Conservation (phyloP, 148 eudicot genomes). For the Mesembryanthemum crystallinum region DNA sequence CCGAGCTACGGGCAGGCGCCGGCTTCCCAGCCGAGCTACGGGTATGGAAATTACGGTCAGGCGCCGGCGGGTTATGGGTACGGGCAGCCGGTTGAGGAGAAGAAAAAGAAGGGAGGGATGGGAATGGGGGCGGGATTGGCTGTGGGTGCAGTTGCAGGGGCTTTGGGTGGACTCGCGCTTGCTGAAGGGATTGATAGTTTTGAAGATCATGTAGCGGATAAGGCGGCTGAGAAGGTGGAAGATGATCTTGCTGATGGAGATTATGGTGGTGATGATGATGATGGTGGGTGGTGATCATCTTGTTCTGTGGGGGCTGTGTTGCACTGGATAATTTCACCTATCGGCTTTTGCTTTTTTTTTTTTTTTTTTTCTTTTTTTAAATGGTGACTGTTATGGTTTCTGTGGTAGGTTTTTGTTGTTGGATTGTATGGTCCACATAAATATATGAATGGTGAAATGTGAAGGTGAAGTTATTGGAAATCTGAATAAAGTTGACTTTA, state of each 20-base stretch:
- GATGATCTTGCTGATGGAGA: conserved; percentile 48
- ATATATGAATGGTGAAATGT: neutral
- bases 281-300: conserved; percentile 11
- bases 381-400: no score
- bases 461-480: neutral
- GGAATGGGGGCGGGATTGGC: conserved; percentile 90
- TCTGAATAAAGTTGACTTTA: neutral
- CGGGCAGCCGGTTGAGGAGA: conserved; percentile 33
- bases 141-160: conserved; percentile 83
- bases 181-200: conserved; percentile 61
- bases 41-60: conserved; percentile 22
- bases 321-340: neutral
- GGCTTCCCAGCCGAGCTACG: conserved; percentile 28
- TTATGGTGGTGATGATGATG: conserved; percentile 44
- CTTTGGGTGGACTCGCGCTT: conserved; percentile 69
- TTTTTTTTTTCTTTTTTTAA: neutral
- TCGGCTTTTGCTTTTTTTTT: neutral
- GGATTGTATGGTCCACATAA: neutral
- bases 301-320: neutral
- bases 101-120: conserved; percentile 70
- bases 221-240: conserved; percentile 65
- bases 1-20: conserved; percentile 28
- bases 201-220: conserved; percentile 67
- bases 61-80: no score
- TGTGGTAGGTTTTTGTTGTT: neutral